These are phyloP conservation scores for Ceratobasidium sp. DNA, from an alignment of 1,284 basidiomycete genomes.

Conservation along the genomic window DNA sequence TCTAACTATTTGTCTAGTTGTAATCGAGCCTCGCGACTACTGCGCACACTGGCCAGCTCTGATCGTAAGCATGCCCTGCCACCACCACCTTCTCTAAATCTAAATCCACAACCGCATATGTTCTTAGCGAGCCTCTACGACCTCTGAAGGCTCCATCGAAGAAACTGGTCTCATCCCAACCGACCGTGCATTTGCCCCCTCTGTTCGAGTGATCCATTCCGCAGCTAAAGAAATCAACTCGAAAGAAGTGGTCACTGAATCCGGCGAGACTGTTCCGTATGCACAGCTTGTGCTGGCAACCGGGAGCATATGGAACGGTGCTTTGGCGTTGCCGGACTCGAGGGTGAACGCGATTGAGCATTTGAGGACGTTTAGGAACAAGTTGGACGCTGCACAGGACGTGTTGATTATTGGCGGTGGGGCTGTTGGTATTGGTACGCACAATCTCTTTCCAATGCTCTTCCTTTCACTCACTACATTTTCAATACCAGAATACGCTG, in stretches of 20 bases:
- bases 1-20: conserved; percentile 43
- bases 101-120: background rate
- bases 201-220: conserved; percentile 1
- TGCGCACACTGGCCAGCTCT: conserved; percentile 34
- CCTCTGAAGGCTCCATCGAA: conserved; percentile 55
- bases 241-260: conserved; percentile 48
- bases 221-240: conserved; percentile 57
- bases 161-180: conserved; percentile 56
- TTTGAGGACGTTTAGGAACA: conserved; percentile 59
- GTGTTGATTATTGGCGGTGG: conserved; percentile 71
- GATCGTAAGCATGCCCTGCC: background rate
- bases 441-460: conserved; percentile 39
- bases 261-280: conserved; percentile 43
- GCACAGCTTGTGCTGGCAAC: conserved; percentile 64
- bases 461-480: conserved; percentile 15
- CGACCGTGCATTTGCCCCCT: conserved; percentile 50
- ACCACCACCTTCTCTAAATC: background rate
- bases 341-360: conserved; percentile 55
- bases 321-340: conserved; percentile 60
- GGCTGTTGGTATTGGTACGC: conserved; percentile 67
- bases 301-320: conserved; percentile 65
- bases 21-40: conserved; percentile 28
- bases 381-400: conserved; percentile 61
- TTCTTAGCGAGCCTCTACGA: conserved; percentile 56
- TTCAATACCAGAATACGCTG: conserved; percentile 59